phyloP scores from a whole-genome alignment of 306 rosid species.

The Ziziphus jujuba region DNA sequence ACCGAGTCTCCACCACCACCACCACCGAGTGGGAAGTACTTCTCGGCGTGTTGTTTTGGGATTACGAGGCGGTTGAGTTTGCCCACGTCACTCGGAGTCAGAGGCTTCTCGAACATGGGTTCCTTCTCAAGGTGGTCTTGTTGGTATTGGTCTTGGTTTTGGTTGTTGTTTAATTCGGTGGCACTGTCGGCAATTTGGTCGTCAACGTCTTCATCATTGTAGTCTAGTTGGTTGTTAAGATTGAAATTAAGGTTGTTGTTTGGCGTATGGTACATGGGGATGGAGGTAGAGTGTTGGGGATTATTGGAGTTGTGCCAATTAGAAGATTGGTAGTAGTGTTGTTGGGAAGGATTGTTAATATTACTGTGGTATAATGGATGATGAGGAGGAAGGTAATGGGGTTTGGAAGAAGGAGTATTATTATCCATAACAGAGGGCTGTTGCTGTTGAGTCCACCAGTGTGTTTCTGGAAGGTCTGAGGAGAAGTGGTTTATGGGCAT shows the following conservation, averaged over 20 bases:
- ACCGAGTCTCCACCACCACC: conserved; percentile 31
- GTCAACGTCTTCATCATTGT: not conserved
- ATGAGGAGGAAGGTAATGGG: conserved; percentile 1
- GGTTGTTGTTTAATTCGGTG: not conserved
- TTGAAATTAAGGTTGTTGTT: conserved; percentile 38
- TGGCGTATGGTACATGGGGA: conserved; percentile 1
- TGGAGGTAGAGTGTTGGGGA: conserved; percentile 11
- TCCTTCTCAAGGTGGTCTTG: conserved; percentile 39
- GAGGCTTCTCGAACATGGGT: conserved; percentile 86
- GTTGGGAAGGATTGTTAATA: not conserved
- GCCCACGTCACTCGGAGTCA: conserved; percentile 94
- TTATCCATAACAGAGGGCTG: conserved; percentile 8
- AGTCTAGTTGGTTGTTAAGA: conserved; percentile 40
- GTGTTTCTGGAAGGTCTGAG: conserved; percentile 49
- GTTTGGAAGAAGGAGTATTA: conserved; percentile 18
- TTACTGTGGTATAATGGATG: no score
- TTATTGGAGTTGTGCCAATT: conserved; percentile 26
- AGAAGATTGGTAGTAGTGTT: conserved; percentile 18
- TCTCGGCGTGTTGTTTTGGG: conserved; percentile 95
- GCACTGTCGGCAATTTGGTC: not conserved
- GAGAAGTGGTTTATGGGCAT: conserved; percentile 59
- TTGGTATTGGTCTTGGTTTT: not conserved
- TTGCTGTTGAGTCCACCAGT: conserved; percentile 40
- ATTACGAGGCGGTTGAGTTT: conserved; percentile 95
- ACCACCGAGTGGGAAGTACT: conserved; percentile 66